A percentile compares a stretch with the other conserved stretches of the same genome.
phyloP scores from a whole-genome alignment of 2,329 filamentous ascomycete genomes.

The Beauveria scarabaeidicola region DNA sequence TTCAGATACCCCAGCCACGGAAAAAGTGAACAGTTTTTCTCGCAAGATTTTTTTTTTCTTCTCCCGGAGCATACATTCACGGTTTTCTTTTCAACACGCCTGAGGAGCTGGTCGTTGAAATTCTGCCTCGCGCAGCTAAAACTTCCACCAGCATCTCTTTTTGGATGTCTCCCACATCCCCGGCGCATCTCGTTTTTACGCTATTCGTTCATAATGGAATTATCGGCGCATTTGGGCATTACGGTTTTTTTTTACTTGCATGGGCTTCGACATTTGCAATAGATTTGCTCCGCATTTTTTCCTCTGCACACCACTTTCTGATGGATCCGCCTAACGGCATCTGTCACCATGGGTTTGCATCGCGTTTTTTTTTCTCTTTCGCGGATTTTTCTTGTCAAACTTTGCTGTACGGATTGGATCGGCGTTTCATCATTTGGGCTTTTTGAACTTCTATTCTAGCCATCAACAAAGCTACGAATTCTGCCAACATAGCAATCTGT shows the following conservation, averaged over 20 bases:
- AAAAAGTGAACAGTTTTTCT: constrained; percentile 20
- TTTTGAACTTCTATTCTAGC: background rate
- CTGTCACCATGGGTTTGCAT: background rate
- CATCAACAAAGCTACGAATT: background rate
- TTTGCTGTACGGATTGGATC: background rate
- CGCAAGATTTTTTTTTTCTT: constrained; percentile 16
- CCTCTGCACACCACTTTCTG: background rate
- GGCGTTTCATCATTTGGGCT: background rate
- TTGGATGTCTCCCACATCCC: background rate
- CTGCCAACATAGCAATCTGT: background rate
- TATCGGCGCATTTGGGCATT: constrained; percentile 21
- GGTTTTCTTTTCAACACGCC: constrained; percentile 6
- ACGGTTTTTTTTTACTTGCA: constrained; percentile 16
- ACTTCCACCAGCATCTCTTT: background rate
- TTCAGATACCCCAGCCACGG: constrained; percentile 33
- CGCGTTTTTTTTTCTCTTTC: background rate
- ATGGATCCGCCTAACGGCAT: background rate
- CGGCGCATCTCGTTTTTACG: constrained; percentile 5
- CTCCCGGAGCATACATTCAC: constrained; percentile 16
- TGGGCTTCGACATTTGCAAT: constrained; percentile 12
- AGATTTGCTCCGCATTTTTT: constrained; percentile 7
- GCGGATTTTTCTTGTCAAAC: background rate
- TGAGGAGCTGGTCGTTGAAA: background rate
- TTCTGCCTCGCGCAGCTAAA: background rate
- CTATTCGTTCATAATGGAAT: constrained; percentile 28